Base-by-base conservation (phyloP, 352 stramenopile genomes). In the Phytophthora vignae region DNA sequence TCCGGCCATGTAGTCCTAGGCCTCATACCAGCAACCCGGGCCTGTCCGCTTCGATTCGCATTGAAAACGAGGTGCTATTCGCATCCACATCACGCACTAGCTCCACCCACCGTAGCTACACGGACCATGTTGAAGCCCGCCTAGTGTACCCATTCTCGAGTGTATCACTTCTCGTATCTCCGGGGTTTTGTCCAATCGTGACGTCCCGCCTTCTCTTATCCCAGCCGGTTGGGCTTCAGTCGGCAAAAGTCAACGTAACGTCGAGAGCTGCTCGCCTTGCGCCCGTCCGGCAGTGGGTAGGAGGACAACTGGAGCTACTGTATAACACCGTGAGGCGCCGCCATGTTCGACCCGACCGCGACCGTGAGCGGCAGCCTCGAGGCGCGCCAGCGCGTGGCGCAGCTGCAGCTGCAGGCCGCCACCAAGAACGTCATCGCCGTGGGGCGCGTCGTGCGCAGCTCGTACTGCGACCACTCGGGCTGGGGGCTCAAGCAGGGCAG, bases 401-500 rank as follows among this genome's bases (percentile, higher is more conserved):
- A 79, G 21, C 67, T 79, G 44, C 76, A 83, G 46, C 61, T 83
- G 17, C 73, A 83, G 52, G 63, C 69, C 21, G 75, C 79, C 3
- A 76, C 79, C 44, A 83, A 80, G 70, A 58, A 77, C 54, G 80
- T 90, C 22, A 77, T 90, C 46, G 80, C 80, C 4, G 71, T 76
- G 36, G 66, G 73, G 11, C 82, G 82, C 65, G 76, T 90, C 50
- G 64, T 61, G 33, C 82, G 81, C 55, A 88, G 71, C 68, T 84
- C 76, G 60, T 94, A 94, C 77, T 94, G 87, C 72, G 85, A 92
- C 70, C 78, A 96, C 66, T 75, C 78, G 10, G 88, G 90, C 25
- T 96, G 90, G 90, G 85, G 82, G 38, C 81, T 74, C 58, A 96
- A 96, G 78, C 83, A 95, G 61, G 90, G 89, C 54, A 83, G 81